A percentile compares a stretch with the other conserved stretches of the same genome.
Conservation (phyloP, 2,329 filamentous ascomycete species). For the Fusarium palustre region DNA sequence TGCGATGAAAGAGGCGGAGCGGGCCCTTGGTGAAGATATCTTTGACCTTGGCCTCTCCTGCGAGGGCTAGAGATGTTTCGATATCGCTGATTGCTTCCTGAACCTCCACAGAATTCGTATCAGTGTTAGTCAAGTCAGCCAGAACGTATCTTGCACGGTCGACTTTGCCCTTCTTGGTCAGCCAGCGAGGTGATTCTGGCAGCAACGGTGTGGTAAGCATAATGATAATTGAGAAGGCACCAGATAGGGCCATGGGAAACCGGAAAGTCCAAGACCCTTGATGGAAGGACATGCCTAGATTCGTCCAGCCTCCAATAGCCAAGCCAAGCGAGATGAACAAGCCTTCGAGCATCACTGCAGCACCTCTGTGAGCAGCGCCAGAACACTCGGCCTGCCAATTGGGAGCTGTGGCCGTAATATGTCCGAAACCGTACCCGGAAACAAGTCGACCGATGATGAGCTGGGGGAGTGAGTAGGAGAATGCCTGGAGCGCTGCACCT, state of each 20-base stretch:
- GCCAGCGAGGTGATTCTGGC: conserved; percentile 2
- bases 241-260: conserved; percentile 1
- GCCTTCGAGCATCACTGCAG: conserved; percentile 9
- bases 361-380: conserved; percentile 3
- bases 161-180: background rate
- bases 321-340: background rate
- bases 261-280: conserved; percentile 4
- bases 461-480: background rate
- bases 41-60: conserved; percentile 5
- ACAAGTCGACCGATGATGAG: conserved; percentile 5
- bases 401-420: conserved; percentile 4
- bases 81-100: background rate
- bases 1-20: conserved; percentile 1
- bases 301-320: background rate
- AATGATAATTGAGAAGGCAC: background rate
- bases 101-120: background rate
- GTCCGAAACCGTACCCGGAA: conserved; percentile 6
- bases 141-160: conserved; percentile 5
- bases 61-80: background rate
- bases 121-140: background rate
- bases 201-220: conserved; percentile 10
- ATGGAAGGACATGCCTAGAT: conserved; percentile 5
- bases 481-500: background rate
- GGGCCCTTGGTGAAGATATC: conserved; percentile 4
- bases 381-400: conserved; percentile 16